phyloP scores from a whole-genome alignment of 306 rosid species.

The Citrullus amarus region DNA sequence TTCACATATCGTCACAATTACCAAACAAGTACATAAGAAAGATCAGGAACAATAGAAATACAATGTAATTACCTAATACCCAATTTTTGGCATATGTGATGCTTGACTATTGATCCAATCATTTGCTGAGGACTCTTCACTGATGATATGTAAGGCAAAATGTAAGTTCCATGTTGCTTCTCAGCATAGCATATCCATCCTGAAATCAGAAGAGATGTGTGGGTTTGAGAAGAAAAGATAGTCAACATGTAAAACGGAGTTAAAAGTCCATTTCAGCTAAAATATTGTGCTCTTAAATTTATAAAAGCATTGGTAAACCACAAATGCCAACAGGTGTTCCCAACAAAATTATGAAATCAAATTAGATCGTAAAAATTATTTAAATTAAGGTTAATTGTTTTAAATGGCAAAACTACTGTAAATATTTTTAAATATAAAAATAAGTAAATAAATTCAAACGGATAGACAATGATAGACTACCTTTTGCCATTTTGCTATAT shows the following conservation, averaged over 20 bases:
- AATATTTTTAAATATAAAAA: too few species aligned
- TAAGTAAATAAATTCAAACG: too few species aligned
- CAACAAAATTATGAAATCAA: not conserved
- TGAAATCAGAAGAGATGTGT: conserved; percentile 16
- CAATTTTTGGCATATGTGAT: conserved; percentile 45
- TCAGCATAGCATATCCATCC: conserved; percentile 99
- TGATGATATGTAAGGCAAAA: conserved; percentile 72
- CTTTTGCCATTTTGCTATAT: too few species aligned
- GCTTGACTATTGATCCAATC: conserved; percentile 69
- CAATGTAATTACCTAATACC: conserved; percentile 46
- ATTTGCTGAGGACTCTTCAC: conserved; percentile 95
- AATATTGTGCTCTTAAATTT: not conserved
- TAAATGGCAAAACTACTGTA: too few species aligned
- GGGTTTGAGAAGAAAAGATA: not conserved
- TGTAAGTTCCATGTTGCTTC: conserved; percentile 80
- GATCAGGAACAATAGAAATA: not conserved
- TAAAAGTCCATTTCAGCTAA: not conserved
- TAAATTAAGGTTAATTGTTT: not conserved
- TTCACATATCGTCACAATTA: not conserved
- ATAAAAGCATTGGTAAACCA: not conserved
- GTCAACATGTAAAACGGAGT: not conserved
- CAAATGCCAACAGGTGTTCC: not conserved
- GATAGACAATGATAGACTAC: too few species aligned
- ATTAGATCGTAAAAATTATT: not conserved
- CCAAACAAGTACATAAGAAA: not conserved